These are phyloP conservation scores for Phyllachora maydis DNA, from an alignment of 2,329 filamentous ascomycete species.

Conservation along the genomic window DNA sequence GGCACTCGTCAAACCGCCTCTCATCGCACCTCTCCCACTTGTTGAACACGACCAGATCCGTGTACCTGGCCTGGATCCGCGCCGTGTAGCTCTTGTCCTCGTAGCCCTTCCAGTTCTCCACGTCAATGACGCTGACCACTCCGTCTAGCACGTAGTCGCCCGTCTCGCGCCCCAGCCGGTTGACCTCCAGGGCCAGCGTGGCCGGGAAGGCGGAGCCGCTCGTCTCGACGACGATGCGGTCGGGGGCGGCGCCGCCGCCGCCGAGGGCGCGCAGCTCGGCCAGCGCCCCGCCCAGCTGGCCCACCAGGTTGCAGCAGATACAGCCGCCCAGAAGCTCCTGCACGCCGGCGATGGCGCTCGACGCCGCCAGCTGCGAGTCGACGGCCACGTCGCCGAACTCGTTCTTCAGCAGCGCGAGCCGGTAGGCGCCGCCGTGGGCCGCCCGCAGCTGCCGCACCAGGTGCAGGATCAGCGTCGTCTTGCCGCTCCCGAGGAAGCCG, in stretches of 20 bases:
- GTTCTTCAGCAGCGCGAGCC: constrained; percentile 88
- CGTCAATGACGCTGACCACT: constrained; percentile 76
- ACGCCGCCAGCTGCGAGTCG: constrained; percentile 76
- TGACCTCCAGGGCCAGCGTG: constrained; percentile 79
- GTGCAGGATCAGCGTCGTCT: constrained; percentile 89
- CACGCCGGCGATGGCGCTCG: constrained; percentile 68
- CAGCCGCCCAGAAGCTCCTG: constrained; percentile 90
- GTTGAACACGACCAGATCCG: constrained; percentile 78
- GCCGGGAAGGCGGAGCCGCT: constrained; percentile 74
- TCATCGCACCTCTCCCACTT: constrained; percentile 74
- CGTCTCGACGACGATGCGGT: constrained; percentile 88
- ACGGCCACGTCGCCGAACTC: constrained; percentile 92
- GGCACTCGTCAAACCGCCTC: constrained; percentile 51
- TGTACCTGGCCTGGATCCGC: constrained; percentile 71
- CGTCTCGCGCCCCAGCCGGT: constrained; percentile 52
- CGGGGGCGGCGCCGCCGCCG: too few species aligned
- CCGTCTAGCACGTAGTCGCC: constrained; percentile 59
- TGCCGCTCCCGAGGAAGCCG: constrained; percentile 87
- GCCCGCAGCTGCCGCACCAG: constrained; percentile 74
- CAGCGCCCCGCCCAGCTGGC: constrained; percentile 67
- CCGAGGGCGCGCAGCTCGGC: constrained; percentile 37
- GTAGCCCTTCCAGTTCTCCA: constrained; percentile 89
- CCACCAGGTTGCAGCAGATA: constrained; percentile 97
- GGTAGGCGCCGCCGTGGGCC: constrained; percentile 53
- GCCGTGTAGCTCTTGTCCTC: constrained; percentile 83